Base-by-base conservation (phyloP, 2,329 filamentous ascomycete genomes). In the Ceratocystis harringtonii region DNA sequence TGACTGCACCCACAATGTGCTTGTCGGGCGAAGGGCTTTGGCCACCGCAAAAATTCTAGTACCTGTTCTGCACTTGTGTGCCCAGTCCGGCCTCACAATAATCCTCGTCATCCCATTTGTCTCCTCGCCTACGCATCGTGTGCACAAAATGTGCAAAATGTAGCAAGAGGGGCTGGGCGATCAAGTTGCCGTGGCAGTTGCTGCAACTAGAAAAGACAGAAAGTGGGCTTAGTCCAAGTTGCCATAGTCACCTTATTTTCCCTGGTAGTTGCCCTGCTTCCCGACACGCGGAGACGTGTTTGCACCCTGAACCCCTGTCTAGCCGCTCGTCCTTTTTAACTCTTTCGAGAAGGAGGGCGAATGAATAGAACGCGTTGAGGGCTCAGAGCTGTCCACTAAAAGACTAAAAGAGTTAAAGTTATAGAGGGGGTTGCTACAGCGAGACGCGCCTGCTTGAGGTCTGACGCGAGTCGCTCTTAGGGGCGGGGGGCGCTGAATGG, bases 151-250 rank as follows among this genome's bases (percentile, higher is more conserved):
- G n/a, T 12, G 10, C 19, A 22, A 10, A 22, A 22, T 8, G n/a
- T 12, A 5, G 8, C 8, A 25, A 7, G 48, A 52, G 55, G 55
- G 55, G 25, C 28, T 58, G 55, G 55, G 25, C 36, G 36, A 41
- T 41, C 55, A 58, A 58, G 55, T 58, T 58, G 55, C 55, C 17
- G 28, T 58, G 55, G 12, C 25, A 58, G 60, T 43, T 61, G 58
- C 58, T 62, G 36, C 19, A 50, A 22, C 22, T 50, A 22, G n/a
- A 50, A 22, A 41, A 41, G 36, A 12, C 52, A 58, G 22, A 17
- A 28, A 17, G 30, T 36, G 32, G 32, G 32, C n/a, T 62, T 5
- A 28, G 10, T 41, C 36, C 22, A 6, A 62, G 60, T 45, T 48
- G 43, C 61, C 22, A 48, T 50, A 50, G 58, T 19, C 43, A 50